These are phyloP conservation scores for Barnettozyma siamensis DNA, from an alignment of 805 yeast species.

Conservation along the genomic window DNA sequence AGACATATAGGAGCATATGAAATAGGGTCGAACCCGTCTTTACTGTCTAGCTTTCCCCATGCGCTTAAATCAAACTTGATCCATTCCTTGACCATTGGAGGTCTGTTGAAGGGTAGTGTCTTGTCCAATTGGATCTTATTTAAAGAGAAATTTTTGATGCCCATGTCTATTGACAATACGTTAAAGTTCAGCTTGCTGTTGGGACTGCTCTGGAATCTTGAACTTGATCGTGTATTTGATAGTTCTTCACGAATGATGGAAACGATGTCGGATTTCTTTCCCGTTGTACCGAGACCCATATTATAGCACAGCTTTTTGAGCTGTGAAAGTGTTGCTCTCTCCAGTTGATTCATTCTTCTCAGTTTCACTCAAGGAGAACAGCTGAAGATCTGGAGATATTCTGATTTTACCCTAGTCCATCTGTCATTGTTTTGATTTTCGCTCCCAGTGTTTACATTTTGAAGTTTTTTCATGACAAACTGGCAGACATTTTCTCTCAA, in stretches of 20 bases:
- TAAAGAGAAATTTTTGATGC: constrained; percentile 32
- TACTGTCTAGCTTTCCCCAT: constrained; percentile 11
- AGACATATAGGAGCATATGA: constrained; percentile 21
- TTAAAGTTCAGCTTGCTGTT: constrained; percentile 17
- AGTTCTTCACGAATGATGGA: constrained; percentile 7
- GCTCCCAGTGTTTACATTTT: too few relatives aligned
- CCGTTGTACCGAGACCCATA: constrained; percentile 14
- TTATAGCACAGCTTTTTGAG: constrained; percentile 13
- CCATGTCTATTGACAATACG: constrained; percentile 33
- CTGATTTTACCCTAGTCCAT: too few relatives aligned
- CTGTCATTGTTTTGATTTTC: too few relatives aligned
- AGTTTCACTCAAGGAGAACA: too few relatives aligned
- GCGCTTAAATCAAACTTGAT: constrained; percentile 27
- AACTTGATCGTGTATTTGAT: not conserved
- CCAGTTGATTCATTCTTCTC: too few relatives aligned
- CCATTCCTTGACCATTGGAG: constrained; percentile 30
- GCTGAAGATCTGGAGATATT: too few relatives aligned
- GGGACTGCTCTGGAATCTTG: constrained; percentile 13
- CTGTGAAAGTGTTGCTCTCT: constrained; percentile 11
- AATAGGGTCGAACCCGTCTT: constrained; percentile 19
- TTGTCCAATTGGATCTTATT: constrained; percentile 23
- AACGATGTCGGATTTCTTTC: constrained; percentile 12
- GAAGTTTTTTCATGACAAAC: not conserved
- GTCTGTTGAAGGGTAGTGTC: constrained; percentile 16
- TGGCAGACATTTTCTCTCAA: not conserved